Evolutionary conservation across 73 alveolate species (phyloP).

Genomic region (Tetrahymena thermophila): DNA sequence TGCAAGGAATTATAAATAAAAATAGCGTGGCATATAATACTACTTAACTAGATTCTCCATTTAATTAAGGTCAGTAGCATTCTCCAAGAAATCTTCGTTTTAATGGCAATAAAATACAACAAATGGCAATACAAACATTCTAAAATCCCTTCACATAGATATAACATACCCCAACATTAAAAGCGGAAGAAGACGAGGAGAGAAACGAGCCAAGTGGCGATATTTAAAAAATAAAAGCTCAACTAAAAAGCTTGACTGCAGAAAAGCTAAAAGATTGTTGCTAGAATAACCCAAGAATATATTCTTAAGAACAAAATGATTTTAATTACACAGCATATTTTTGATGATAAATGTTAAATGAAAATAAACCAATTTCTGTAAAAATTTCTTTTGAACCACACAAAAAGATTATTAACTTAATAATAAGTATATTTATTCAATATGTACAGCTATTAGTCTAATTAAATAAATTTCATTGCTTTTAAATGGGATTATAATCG

Average conservation of each 20-base stretch:
- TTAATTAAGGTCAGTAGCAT: not conserved
- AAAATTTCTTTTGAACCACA: not conserved
- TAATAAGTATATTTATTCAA: too few relatives aligned
- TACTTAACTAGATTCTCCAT: not conserved
- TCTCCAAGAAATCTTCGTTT: not conserved
- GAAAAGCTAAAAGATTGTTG: not conserved
- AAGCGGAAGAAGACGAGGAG: not conserved
- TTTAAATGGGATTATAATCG: not conserved
- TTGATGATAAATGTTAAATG: not conserved
- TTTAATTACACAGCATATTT: not conserved
- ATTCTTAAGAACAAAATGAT: not conserved
- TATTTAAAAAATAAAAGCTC: not conserved
- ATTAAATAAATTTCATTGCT: not conserved
- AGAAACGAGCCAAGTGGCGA: not conserved
- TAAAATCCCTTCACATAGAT: not conserved
- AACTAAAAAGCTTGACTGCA: not conserved
- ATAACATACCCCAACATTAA: not conserved
- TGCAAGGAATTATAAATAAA: not conserved
- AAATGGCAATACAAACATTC: not conserved
- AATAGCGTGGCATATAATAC: not conserved
- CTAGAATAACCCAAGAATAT: not conserved
- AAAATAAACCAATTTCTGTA: not conserved
- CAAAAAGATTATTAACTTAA: too few relatives aligned
- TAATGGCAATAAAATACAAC: not conserved
- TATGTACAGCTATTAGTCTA: not conserved